These are phyloP conservation scores for Schoenoplectus triqueter DNA, from an alignment of 202 grass and related monocot genomes.

Conservation along the genomic window DNA sequence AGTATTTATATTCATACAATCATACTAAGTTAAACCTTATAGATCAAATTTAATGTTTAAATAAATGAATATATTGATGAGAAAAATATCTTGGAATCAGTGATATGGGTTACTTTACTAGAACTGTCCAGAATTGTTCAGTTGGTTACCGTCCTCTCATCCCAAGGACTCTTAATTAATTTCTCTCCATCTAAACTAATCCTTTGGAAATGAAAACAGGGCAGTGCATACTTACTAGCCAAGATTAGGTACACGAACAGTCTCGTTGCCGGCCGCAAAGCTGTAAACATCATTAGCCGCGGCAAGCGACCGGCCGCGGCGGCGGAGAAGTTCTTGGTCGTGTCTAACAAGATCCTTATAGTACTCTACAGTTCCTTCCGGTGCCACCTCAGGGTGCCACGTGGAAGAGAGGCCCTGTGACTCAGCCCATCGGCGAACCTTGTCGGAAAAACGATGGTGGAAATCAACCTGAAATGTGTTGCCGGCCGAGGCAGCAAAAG, in stretches of 20 bases:
- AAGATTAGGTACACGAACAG: neutral
- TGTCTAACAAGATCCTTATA: constrained; percentile 57
- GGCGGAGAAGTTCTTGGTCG: constrained; percentile 50
- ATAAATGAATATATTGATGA: no score
- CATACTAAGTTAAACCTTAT: no score
- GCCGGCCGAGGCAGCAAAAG: neutral
- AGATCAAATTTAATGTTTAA: no score
- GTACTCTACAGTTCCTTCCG: constrained; percentile 56
- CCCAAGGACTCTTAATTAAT: neutral
- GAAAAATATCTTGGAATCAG: neutral
- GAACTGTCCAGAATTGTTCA: neutral
- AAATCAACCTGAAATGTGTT: constrained; percentile 53
- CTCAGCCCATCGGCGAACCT: constrained; percentile 65
- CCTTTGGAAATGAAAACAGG: neutral
- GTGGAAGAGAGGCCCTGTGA: constrained; percentile 41
- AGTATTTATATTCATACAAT: no score
- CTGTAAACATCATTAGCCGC: constrained; percentile 29
- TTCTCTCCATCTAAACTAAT: no score
- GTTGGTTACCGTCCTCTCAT: neutral
- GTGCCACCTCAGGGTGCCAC: constrained; percentile 40
- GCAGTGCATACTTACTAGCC: constrained; percentile 47
- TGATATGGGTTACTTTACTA: neutral
- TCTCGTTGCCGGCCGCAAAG: constrained; percentile 55
- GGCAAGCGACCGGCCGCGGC: constrained; percentile 46
- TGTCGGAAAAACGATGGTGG: constrained; percentile 71